phyloP scores from a whole-genome alignment of 768 basidiomycete genomes.

The Boletus insuetus region DNA sequence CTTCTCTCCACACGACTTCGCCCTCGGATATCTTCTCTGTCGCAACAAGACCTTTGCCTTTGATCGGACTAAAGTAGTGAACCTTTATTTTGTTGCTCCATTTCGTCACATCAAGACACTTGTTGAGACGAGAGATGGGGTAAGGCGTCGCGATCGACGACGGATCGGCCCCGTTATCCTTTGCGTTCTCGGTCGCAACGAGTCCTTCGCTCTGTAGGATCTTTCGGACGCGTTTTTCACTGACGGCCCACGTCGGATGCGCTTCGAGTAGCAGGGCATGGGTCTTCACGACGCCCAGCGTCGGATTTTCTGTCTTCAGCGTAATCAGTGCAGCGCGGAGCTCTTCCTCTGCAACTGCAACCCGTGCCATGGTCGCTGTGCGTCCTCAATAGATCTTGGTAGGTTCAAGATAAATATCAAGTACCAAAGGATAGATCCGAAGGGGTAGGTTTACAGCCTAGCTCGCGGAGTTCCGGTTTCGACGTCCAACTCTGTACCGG shows the following conservation, averaged over 20 bases:
- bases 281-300: slow-evolving; percentile 69
- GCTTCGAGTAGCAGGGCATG: slow-evolving; percentile 57
- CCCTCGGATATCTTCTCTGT: slow-evolving; percentile 62
- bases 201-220: slow-evolving; percentile 61
- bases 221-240: slow-evolving; percentile 80
- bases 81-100: slow-evolving; percentile 68
- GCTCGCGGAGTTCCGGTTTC: no score
- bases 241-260: slow-evolving; percentile 72
- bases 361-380: slow-evolving; percentile 9
- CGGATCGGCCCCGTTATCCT: background rate
- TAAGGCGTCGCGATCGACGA: slow-evolving; percentile 28
- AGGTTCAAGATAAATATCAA: no score
- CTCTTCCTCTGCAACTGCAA: slow-evolving; percentile 47
- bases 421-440: no score
- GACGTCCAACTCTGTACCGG: no score
- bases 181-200: slow-evolving; percentile 23
- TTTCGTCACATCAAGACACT: slow-evolving; percentile 55
- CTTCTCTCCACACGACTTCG: slow-evolving; percentile 82
- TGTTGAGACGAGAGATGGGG: slow-evolving; percentile 64
- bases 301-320: slow-evolving; percentile 56
- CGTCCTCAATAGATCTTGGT: no score
- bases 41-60: slow-evolving; percentile 84
- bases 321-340: slow-evolving; percentile 53
- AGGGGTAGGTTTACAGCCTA: no score
- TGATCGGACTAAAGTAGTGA: slow-evolving; percentile 61